Evolutionary conservation across 2,329 filamentous ascomycete species (phyloP), one percentile per base, ranked within the genome.

Genomic region (Xylaria sp.): DNA sequence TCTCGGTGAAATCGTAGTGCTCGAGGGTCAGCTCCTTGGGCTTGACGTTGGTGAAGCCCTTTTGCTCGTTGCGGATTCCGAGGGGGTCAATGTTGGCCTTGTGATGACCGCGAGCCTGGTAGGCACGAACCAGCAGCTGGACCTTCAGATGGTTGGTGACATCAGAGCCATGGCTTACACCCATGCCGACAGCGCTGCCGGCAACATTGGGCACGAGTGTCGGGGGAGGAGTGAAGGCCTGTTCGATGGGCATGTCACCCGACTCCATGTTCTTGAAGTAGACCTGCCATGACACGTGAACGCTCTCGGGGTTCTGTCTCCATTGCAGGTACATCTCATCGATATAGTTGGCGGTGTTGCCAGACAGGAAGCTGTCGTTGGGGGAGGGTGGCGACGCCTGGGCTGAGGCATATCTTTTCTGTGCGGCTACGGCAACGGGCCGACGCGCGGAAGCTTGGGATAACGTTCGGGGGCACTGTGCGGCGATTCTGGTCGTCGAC

Each of bases 201-300:
- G 88, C 86, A 55, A 91, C 88, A 67, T 86, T 85, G 58, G 92
- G 91, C 55, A 97, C 88, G 67, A 99, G 86, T 68, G 90, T 96
- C 13, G 94, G 94, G 52, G 94, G 94, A 67, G 94, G 92, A 67
- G 92, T 92, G 81, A 99, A 99, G 68, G 94, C 94, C 78, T 96
- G 90, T 65, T 93, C 94, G 74, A 96, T 91, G 73, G 93, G 93
- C 91, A 99, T 97, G 72, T 94, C 90, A 75, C 94, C 94, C 67
- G 86, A 90, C 81, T 99, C 94, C 90, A 99, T 97, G 80, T 99
- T 99, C 80, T 88, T 91, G 84, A 99, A 99, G 84, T 99, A 99
- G 74, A 95, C 88, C 80, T 96, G 93, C 94, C 94, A 99, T 75
- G 94, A 99, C 70, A 96, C 83, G 78, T 99, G 94, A 61, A 99